Evolutionary conservation across 192 early-diverging fungal species (phyloP), one percentile per base, ranked within the genome.

Genomic region (Coemansia sp.): DNA sequence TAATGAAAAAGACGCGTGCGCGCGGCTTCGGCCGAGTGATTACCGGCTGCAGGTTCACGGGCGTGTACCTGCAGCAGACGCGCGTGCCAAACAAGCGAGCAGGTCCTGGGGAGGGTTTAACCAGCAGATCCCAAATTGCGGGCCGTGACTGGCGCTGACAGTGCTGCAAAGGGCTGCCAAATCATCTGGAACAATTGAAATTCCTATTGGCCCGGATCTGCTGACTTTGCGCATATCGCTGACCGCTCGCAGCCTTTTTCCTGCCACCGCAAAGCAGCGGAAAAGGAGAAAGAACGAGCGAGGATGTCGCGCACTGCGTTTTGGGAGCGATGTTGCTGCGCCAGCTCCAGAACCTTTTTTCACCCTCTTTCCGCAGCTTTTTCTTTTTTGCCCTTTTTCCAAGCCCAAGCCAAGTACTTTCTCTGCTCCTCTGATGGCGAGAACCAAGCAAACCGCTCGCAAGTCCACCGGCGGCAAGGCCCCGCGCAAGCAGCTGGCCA

Each of bases 391-490:
- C 14, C 42, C 27, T 36, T 43, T 46, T 45, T 26, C 11, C 51
- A n/a, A n/a, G n/a, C n/a, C n/a, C n/a, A n/a, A n/a, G n/a, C n/a
- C n/a, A n/a, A n/a, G n/a, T n/a, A n/a, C 31, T 32, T 32, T 31
- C n/a, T 38, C 38, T 7, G 17, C 17, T 39, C 17, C 17, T 4
- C n/a, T 0, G 27, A 87, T 84, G 82, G 82, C 85, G 47, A 76
- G 84, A 55, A 87, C 85, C 69, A 89, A 95, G 82, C 95, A 98
- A 78, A 98, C 93, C 42, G 93, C 95, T 35, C 90, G 95, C 78
- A 98, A 98, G 81, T 97, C 94, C 40, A 98, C 96, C 54, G 96
- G 96, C 76, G 96, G 96, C 67, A 98, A 98, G 79, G 96, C 96
- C 20, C 96, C 96, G 41, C 87, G 95, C 64, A 98, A 97, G 84